These are phyloP conservation scores for Aspergillus avenaceus DNA, from an alignment of 495 filamentous ascomycete genomes.

Conservation along the genomic window DNA sequence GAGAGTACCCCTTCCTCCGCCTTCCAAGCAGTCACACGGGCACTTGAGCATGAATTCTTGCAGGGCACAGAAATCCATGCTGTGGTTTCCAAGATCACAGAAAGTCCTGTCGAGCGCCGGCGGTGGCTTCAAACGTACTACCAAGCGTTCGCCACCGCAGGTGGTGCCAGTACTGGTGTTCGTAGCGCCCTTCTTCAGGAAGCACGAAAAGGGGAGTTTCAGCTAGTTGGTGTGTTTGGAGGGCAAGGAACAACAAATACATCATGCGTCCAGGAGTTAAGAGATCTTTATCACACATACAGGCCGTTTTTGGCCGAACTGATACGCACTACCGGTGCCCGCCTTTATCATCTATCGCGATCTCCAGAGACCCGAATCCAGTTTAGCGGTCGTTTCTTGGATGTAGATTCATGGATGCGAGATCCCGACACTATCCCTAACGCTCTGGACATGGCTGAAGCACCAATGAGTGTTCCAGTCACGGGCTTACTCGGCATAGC, in stretches of 20 bases:
- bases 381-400: not conserved
- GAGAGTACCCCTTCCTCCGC: conserved; percentile 81
- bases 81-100: conserved; percentile 77
- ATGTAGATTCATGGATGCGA: not conserved
- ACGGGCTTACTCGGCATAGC: conserved; percentile 94
- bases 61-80: conserved; percentile 95
- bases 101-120: conserved; percentile 70
- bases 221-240: conserved; percentile 87
- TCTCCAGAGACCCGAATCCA: not conserved
- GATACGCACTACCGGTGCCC: conserved; percentile 43
- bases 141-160: conserved; percentile 17
- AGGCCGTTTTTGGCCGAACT: conserved; percentile 83
- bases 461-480: conserved; percentile 92
- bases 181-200: conserved; percentile 89
- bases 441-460: conserved; percentile 67
- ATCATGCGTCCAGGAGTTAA: conserved; percentile 93
- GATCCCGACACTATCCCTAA: not conserved
- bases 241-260: conserved; percentile 97
- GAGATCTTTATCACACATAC: conserved; percentile 86
- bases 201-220: conserved; percentile 70
- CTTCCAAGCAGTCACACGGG: conserved; percentile 79
- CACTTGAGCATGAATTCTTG: conserved; percentile 93
- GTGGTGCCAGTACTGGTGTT: conserved; percentile 78
- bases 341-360: conserved; percentile 61
- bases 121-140: not conserved